Evolutionary conservation across 129 eudicot species (phyloP).

Genomic region (Artemisia annua): DNA sequence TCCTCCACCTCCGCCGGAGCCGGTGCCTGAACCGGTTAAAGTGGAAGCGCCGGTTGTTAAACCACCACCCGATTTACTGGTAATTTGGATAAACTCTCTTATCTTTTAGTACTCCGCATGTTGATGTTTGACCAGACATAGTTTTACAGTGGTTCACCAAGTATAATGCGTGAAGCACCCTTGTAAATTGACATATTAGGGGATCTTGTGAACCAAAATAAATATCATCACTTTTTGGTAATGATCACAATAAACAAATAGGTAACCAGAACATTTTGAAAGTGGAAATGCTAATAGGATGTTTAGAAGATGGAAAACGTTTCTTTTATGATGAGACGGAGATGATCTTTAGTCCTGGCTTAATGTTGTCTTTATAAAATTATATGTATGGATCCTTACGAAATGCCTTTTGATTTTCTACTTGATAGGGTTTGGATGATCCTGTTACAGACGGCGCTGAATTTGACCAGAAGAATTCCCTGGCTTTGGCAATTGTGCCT

Average conservation of each 20-base stretch:
- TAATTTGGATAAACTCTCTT: slow-evolving; percentile 22
- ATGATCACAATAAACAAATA: too few species aligned
- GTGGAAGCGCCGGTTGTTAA: slow-evolving; percentile 56
- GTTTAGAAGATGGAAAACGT: too few species aligned
- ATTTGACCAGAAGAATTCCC: slow-evolving; percentile 78
- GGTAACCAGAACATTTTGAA: too few species aligned
- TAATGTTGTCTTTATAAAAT: background rate
- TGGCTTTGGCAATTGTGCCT: slow-evolving; percentile 96
- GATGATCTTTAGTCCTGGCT: too few species aligned
- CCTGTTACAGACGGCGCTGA: slow-evolving; percentile 69
- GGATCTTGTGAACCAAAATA: slow-evolving; percentile 14
- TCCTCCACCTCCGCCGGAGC: slow-evolving; percentile 49
- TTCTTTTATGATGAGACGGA: too few species aligned
- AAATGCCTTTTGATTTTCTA: slow-evolving; percentile 16
- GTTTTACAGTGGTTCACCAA: slow-evolving; percentile 2
- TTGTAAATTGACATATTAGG: slow-evolving; percentile 7
- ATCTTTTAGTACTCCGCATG: background rate
- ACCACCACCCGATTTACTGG: slow-evolving; percentile 86
- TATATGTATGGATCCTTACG: background rate
- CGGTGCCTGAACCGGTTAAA: slow-evolving; percentile 56
- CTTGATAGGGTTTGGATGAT: slow-evolving; percentile 65
- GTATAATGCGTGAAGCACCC: slow-evolving; percentile 17
- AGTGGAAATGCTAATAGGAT: too few species aligned
- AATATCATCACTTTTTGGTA: too few species aligned
- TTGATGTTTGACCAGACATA: background rate